Evolutionary conservation across 345 rosid genomes (phyloP), one percentile per base, ranked within the genome.

Genomic region (Schrenkiella parvula): DNA sequence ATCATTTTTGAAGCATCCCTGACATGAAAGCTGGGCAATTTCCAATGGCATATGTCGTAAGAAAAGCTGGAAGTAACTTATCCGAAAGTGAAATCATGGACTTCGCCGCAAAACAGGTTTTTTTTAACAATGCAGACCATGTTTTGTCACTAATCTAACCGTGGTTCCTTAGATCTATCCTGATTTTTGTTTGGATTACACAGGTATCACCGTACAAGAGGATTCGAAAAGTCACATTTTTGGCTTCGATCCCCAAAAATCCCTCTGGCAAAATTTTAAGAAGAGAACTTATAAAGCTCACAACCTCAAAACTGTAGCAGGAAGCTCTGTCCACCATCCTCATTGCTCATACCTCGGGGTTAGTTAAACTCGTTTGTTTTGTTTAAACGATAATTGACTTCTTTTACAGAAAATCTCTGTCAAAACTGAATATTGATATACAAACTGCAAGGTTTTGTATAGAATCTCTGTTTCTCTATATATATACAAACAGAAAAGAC

Each of bases 241-340:
- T 89, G n/a, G 78, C 66, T 44, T 83, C 90, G 11, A 77, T 91
- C 41, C 93, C 90, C 11, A 91, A 86, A 84, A 89, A 86, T 76
- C 83, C 88, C 0, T 86, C 93, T 0, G 96, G 96, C 65, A 89
- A 91, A 81, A 89, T 91, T 74, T 83, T 89, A 14, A 80, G 93
- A 80, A 89, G 89, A 76, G 96, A 89, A 78, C 87, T 91, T 53
- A 84, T 82, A 42, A 84, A 84, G 81, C 87, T 86, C 38, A 86
- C 88, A 15, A 79, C 58, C 37, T 77, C 80, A 32, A 71, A 72
- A 15, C 72, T 71, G 50, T 77, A 77, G 76, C 66, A 63, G 43
- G 66, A 70, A 35, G 74, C 59, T 26, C 37, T 66, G 8, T 42
- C 22, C 43, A 53, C 52, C 50, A 68, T 52, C n/a, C 32, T 23